Percentiles rank a stretch among this genome's conserved stretches.
These are phyloP conservation scores for Micractinium sp. DNA, from an alignment of 139 green algal species.

Conservation along the genomic window DNA sequence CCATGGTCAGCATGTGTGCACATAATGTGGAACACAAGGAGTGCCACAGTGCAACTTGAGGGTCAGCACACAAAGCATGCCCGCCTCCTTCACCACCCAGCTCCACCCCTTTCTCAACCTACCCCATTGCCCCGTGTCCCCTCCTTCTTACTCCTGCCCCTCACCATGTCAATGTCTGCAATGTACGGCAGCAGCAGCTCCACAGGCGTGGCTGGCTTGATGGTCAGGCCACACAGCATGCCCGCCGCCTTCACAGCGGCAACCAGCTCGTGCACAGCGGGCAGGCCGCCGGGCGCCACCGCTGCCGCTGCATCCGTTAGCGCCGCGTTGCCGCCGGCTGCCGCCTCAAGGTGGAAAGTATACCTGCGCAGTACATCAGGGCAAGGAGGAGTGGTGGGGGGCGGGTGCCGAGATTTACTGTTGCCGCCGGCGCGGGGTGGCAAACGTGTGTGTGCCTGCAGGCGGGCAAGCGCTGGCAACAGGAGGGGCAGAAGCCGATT, in stretches of 20 bases:
- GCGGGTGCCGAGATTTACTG: too few relatives aligned
- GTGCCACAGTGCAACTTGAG: too few relatives aligned
- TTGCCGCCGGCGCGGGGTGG: too few relatives aligned
- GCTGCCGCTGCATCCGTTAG: neutral
- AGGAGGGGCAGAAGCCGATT: too few relatives aligned
- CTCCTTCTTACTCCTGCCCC: neutral
- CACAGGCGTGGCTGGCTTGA: slow-evolving; percentile 77
- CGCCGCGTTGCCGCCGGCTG: neutral
- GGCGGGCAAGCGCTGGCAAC: too few relatives aligned
- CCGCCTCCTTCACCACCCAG: neutral
- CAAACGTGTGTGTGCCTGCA: too few relatives aligned
- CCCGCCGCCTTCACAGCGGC: slow-evolving; percentile 46
- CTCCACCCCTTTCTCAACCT: neutral
- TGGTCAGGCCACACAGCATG: slow-evolving; percentile 83
- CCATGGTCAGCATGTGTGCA: neutral
- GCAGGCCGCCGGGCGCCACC: neutral
- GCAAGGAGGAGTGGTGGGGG: too few relatives aligned
- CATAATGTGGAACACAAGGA: too few relatives aligned
- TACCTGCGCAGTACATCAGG: slow-evolving; percentile 40
- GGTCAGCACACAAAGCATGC: too few relatives aligned
- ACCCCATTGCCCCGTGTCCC: neutral
- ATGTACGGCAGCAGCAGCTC: slow-evolving; percentile 66
- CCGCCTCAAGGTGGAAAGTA: slow-evolving; percentile 91
- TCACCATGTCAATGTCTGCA: slow-evolving; percentile 38
- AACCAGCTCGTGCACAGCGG: slow-evolving; percentile 10